Evolutionary conservation across 2,329 filamentous ascomycete species (phyloP).

Genomic region (Penicillium sp.): DNA sequence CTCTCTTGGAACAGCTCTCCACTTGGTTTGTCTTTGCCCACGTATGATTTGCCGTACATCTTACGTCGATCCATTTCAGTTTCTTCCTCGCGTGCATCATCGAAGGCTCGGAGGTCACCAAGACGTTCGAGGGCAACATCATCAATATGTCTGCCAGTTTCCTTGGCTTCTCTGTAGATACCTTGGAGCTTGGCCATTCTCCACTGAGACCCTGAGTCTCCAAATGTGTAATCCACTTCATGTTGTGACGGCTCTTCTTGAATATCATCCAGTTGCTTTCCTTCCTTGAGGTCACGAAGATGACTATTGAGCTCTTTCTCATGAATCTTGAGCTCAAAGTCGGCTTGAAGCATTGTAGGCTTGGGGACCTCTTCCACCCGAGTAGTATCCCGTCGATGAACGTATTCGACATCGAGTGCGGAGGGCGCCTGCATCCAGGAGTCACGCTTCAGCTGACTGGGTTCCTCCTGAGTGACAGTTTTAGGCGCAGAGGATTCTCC

Average conservation of each 20-base stretch:
- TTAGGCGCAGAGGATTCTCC: slow-evolving; percentile 41
- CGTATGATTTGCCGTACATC: slow-evolving; percentile 81
- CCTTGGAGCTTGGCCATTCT: slow-evolving; percentile 92
- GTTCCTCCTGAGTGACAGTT: slow-evolving; percentile 43
- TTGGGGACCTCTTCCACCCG: slow-evolving; percentile 47
- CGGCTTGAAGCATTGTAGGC: slow-evolving; percentile 49
- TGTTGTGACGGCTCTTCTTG: slow-evolving; percentile 57
- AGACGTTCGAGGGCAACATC: slow-evolving; percentile 82
- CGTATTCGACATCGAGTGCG: slow-evolving; percentile 78
- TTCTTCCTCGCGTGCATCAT: slow-evolving; percentile 90
- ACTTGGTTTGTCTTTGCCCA: slow-evolving; percentile 80
- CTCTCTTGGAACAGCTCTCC: slow-evolving; percentile 84
- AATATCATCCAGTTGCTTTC: slow-evolving; percentile 56
- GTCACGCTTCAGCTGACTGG: slow-evolving; percentile 64
- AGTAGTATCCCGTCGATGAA: slow-evolving; percentile 62
- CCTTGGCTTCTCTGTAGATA: slow-evolving; percentile 77
- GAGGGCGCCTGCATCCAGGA: slow-evolving; percentile 94
- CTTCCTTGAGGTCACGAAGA: slow-evolving; percentile 61
- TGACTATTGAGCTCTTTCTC: slow-evolving; percentile 78
- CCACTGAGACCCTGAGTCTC: slow-evolving; percentile 88
- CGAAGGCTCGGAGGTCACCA: slow-evolving; percentile 79
- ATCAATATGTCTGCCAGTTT: slow-evolving; percentile 71
- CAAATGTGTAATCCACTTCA: slow-evolving; percentile 79
- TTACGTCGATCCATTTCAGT: slow-evolving; percentile 82
- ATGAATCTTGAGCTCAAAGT: slow-evolving; percentile 72